phyloP scores from a whole-genome alignment of 345 rosid species.

The Capsella bursapastoris region DNA sequence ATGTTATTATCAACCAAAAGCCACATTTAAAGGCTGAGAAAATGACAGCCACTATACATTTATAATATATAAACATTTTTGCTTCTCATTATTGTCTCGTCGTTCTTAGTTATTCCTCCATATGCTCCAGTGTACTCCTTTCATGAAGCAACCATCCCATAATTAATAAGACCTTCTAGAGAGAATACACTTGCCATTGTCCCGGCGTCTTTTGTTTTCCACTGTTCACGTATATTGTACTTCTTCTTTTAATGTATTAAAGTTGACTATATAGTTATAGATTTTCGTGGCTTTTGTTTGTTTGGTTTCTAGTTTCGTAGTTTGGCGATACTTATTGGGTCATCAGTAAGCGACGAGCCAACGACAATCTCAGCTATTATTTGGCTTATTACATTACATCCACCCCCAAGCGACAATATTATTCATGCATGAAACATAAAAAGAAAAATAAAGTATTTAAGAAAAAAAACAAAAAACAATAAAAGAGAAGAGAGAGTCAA shows the following conservation, averaged over 20 bases:
- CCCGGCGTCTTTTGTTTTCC: not conserved
- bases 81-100: conserved; percentile 19
- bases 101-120: conserved; percentile 26
- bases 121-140: conserved; percentile 31
- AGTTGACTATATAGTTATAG: not conserved
- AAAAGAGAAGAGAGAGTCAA: conserved; percentile 30
- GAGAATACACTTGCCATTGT: conserved; percentile 15
- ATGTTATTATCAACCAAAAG: conserved; percentile 47
- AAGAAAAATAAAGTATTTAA: not conserved
- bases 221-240: not conserved
- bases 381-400: conserved; percentile 23
- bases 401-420: conserved; percentile 22
- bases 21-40: conserved; percentile 47
- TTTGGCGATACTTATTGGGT: not conserved
- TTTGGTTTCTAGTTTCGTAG: conserved; percentile 4
- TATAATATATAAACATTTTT: conserved; percentile 26
- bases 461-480: not conserved
- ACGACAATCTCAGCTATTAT: conserved; percentile 24
- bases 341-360: not conserved
- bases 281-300: not conserved
- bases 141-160: conserved; percentile 31
- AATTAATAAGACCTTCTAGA: conserved; percentile 12
- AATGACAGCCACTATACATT: conserved; percentile 44
- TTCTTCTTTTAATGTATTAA: not conserved
- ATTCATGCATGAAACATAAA: conserved; percentile 6